Evolutionary conservation across 768 basidiomycete species (phyloP), one percentile per base, ranked within the genome.

Genomic region (Chalciporus piperatus): DNA sequence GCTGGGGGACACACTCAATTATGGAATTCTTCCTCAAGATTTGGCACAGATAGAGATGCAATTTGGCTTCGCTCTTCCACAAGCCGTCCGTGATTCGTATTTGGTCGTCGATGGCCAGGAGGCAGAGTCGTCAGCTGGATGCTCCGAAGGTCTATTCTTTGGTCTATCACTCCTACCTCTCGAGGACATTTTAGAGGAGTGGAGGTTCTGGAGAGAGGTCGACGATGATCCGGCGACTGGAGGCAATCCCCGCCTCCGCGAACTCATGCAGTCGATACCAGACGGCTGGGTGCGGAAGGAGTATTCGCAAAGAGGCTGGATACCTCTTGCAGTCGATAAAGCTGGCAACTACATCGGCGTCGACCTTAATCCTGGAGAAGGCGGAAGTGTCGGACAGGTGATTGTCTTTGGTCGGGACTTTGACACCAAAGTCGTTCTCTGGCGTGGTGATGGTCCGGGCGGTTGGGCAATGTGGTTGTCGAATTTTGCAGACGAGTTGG

Each of bases 351-450:
- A 99, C 66, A 80, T 98, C 52, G 97, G 97, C 50, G 79, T 99
- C 42, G 97, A 99, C 69, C 78, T 99, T 52, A 92, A 88, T 69
- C 96, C 96, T 8, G 89, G 67, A 9, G 83, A 86, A 63, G 71
- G 72, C 42, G 94, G 93, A 40, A 72, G 79, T 9, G 75, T 78
- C 48, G 97, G 97, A 6, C 97, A 99, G 66, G 96, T 98, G 42
- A 97, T 99, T 51, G 86, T 98, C 44, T 99, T 98, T 67, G 97
- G 97, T n/a, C 82, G 97, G 45, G 97, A 98, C 65, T 98, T 98
- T 69, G 97, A 99, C 70, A 89, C 92, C 11, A 99, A 99, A 66
- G 91, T 97, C 33, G 95, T 98, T 38, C 75, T 98, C 41, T 98
- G 88, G 85, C 77, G 81, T 46, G 97, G 97, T 8, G 93, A 98